Evolutionary conservation across 2,329 filamentous ascomycete genomes (phyloP).

Genomic region (Aspergillus transmontanensis): DNA sequence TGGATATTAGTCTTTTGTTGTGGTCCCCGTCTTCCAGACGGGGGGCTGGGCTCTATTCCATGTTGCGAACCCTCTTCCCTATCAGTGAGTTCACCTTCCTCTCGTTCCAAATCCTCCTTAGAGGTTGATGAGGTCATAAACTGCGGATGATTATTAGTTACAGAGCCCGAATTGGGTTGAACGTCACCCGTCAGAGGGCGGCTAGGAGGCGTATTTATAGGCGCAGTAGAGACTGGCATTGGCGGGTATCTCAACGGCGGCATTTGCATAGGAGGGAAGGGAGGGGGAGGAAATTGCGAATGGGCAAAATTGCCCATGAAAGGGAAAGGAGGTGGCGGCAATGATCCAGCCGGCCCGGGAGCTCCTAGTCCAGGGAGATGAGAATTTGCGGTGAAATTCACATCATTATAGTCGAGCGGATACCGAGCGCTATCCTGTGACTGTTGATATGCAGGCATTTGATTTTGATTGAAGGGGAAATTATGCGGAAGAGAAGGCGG

Average conservation of each 20-base stretch:
- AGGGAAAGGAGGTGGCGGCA: conserved; percentile 33
- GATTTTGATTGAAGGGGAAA: conserved; percentile 28
- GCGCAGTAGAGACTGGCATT: conserved; percentile 21
- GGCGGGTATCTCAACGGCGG: conserved; percentile 25
- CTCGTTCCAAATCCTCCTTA: conserved; percentile 51
- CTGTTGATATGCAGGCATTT: conserved; percentile 27
- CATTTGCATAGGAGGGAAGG: conserved; percentile 38
- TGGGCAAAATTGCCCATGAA: conserved; percentile 37
- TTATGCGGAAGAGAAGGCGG: conserved; percentile 30
- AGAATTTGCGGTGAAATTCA: conserved; percentile 29
- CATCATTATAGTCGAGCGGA: conserved; percentile 26
- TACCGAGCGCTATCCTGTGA: conserved; percentile 17
- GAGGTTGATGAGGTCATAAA: conserved; percentile 26
- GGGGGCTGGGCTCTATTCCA: background rate
- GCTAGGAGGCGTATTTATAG: conserved; percentile 13
- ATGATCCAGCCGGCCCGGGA: conserved; percentile 22
- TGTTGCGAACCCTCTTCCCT: conserved; percentile 50
- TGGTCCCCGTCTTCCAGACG: background rate
- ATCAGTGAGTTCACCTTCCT: conserved; percentile 80
- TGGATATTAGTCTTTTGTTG: background rate
- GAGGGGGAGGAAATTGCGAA: conserved; percentile 30
- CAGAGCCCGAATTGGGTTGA: conserved; percentile 8
- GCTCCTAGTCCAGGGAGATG: conserved; percentile 34
- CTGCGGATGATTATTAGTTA: conserved; percentile 16
- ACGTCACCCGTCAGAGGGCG: conserved; percentile 12